phyloP scores from a whole-genome alignment of 164 flowering plant species.

The Vitis cinerea region DNA sequence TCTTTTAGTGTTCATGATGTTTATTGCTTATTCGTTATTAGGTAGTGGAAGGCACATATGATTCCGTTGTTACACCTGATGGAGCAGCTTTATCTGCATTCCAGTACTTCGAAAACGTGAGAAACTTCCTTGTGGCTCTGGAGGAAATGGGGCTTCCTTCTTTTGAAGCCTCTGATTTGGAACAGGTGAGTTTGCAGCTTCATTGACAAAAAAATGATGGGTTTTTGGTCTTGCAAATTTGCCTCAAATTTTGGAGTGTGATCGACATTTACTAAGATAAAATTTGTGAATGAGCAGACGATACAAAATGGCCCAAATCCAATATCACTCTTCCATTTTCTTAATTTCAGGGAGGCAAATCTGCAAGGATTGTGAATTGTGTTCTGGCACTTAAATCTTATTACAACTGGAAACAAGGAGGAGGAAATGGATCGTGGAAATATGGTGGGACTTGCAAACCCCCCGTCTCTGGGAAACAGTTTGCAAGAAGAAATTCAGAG shows the following conservation, averaged over 20 bases:
- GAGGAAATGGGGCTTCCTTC: conserved; percentile 86
- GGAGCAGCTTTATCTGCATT: conserved; percentile 61
- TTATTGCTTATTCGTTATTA: conserved; percentile 12
- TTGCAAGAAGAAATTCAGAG: conserved; percentile 68
- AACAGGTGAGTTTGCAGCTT: conserved; percentile 35
- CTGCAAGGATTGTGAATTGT: conserved; percentile 52
- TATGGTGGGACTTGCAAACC: conserved; percentile 54
- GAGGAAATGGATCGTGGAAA: conserved; percentile 50
- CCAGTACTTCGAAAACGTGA: conserved; percentile 65
- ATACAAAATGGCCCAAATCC: not conserved
- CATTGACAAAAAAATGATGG: not conserved
- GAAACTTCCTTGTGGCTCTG: conserved; percentile 67
- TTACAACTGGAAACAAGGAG: conserved; percentile 53
- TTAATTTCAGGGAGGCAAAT: conserved; percentile 55
- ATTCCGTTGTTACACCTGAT: conserved; percentile 47
- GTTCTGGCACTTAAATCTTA: conserved; percentile 58
- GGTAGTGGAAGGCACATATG: conserved; percentile 63
- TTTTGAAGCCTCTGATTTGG: conserved; percentile 68
- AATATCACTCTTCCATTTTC: not conserved
- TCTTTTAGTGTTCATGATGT: not conserved
- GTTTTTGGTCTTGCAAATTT: not conserved
- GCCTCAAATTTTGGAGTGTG: not conserved
- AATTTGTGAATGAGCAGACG: not conserved
- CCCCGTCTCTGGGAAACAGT: conserved; percentile 41
- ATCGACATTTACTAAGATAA: not conserved